Base-by-base conservation (phyloP, 345 rosid genomes). In the Citrus mangshanensis region DNA sequence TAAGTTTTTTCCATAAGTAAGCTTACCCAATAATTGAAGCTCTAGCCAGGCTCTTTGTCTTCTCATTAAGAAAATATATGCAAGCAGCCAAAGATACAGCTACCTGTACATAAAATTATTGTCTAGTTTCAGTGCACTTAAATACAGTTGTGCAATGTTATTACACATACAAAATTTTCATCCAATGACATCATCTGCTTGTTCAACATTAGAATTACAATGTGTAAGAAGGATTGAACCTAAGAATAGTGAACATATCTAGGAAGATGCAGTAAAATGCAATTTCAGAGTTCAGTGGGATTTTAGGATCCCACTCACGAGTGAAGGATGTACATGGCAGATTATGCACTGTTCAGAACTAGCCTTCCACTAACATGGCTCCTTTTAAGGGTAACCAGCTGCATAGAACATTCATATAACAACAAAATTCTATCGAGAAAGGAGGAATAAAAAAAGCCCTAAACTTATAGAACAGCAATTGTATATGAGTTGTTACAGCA, bases 61-160 rank as follows among this genome's bases (percentile, higher is more conserved):
- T 96, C 84, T 96, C 97, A 60, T 93, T 91, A 71, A 96, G 87
- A 80, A 96, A 96, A 83, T 91, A 94, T 79, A 93, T 84, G 93
- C 99, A 96, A 63, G 99, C 98, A 59, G 92, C 94, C 80, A 96
- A 89, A 60, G 98, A 94, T 5, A 96, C 98, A 27, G 97, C 97
- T 74, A 96, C 99, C 98, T 95, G 88, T 82, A 76, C 16, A 14
- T 38, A 62, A 24, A 59, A 63, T 79, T 22, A 51, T 14, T 8
- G 6, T 66, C 7, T 1, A 7, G 6, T 75, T 42, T 12, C 24
- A 46, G 78, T 1, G 21, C 27, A 72, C 5, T 32, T 25, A 13
- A 2, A n/a, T 6, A 35, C 16, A n/a, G 34, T 30, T 0, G 27
- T 5, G 60, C 37, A 7, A 54, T 49, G 34, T 4, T 51, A 70